Evolutionary conservation across 1,284 basidiomycete species (phyloP), one percentile per base, ranked within the genome.

Genomic region (Marasmius oreades): DNA sequence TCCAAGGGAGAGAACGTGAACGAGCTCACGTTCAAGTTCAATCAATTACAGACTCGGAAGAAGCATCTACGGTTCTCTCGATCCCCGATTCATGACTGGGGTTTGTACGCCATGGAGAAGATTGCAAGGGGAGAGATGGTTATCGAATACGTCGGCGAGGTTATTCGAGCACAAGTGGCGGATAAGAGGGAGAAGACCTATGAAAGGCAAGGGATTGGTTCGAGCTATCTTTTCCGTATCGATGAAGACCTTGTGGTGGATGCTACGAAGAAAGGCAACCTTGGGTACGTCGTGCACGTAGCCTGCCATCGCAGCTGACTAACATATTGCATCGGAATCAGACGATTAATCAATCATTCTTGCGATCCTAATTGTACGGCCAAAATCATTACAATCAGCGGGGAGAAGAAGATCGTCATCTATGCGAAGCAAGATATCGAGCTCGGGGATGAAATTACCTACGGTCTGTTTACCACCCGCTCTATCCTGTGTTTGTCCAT

Each of bases 141-240:
- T 44, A 98, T 99, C 73, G 97, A 99, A 75, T 99, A 99, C 67
- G 97, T 99, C 8, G 97, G 97, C 33, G 97, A 99, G 77, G 82
- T 98, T 59, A 92, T 97, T 61, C 83, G 97, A 23, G 93, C 95
- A 55, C 91, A 93, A 64, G 94, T 99, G 4, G 96, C 97, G 24
- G 97, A 99, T 69, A 92, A 95, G 70, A 82, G 97, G 54, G 97
- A 99, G 77, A 96, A 97, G 77, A 84, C 86, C 64, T 99, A 99
- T 70, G 93, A 98, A 73, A 81, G 93, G 56, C 92, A 95, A 69
- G 95, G 95, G 1, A 98, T 98, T 62, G 95, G 95, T 16, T 93
- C 90, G 67, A 94, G 91, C 67, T 98, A 98, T 74, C 78, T 98
- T 42, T 98, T 98, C 74, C 79, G 93, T 60, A 93, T 95, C 62